These are phyloP conservation scores for Avena eriantha DNA, from an alignment of 176 grass and related monocot species.

Conservation along the genomic window DNA sequence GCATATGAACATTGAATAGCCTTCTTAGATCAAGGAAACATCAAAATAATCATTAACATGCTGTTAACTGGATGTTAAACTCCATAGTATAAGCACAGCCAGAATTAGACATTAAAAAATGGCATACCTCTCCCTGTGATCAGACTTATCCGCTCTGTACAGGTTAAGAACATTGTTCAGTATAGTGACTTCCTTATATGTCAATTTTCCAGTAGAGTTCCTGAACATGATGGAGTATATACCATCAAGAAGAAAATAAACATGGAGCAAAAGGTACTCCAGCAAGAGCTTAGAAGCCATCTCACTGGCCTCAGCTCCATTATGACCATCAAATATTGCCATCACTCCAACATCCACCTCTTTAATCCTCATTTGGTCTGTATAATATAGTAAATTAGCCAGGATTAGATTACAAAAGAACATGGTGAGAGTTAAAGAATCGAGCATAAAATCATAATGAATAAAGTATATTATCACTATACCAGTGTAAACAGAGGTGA, in stretches of 20 bases:
- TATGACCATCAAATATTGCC: conserved; percentile 97
- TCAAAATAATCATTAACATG: not conserved
- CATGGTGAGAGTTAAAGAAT: not conserved
- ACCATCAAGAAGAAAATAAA: conserved; percentile 93
- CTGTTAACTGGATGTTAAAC: conserved; percentile 14
- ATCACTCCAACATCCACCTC: conserved; percentile 86
- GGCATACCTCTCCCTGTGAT: conserved; percentile 43
- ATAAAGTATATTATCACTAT: not conserved
- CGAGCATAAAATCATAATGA: conserved; percentile 19
- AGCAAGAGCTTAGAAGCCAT: conserved; percentile 89
- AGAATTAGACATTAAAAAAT: conserved; percentile 24
- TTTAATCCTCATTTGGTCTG: conserved; percentile 75
- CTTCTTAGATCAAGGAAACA: conserved; percentile 35
- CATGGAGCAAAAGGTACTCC: conserved; percentile 92
- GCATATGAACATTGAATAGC: conserved; percentile 3
- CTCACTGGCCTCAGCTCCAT: conserved; percentile 88
- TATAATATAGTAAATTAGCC: conserved; percentile 26
- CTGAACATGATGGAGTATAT: conserved; percentile 78
- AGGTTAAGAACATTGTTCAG: conserved; percentile 52
- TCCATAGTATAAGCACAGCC: conserved; percentile 1
- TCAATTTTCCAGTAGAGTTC: conserved; percentile 70
- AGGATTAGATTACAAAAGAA: conserved; percentile 25
- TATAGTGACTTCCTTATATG: conserved; percentile 54
- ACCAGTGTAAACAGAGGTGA: not conserved
- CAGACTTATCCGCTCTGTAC: conserved; percentile 39